Base-by-base conservation (phyloP, 1,139 yeast species). In the Hansenula sp. region DNA sequence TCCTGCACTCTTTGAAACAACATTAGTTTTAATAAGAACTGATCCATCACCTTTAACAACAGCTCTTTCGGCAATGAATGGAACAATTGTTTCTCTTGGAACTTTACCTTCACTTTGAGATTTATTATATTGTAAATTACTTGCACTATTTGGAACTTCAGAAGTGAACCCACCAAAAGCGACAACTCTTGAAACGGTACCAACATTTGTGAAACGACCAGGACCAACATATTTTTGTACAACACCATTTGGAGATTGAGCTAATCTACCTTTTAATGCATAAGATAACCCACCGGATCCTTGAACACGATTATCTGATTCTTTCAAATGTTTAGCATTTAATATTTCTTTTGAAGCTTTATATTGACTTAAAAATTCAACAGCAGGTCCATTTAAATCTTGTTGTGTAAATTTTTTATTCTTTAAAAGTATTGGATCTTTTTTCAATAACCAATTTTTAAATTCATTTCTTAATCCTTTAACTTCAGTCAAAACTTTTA, bases 271-370 rank as follows among this genome's bases (percentile, higher is more conserved):
- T 48, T 74, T 75, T 50, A 83, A 73, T 37, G 72, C 73, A 56
- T 87, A 88, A 2, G 87, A 75, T 44, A 84, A 69, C 13, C 94
- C 94, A 34, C 82, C 94, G 11, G 83, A 77, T 31, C 88, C 92
- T 44, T 81, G 75, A 35, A 77, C 60, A 40, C 59, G 61, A 38
- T 8, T 34, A 13, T 14, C 45, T 40, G 36, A 41, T 34, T 14
- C 44, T 36, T 41, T 49, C 44, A 30, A 40, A 40, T 7, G 47
- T 18, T 29, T 45, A 47, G 39, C 59, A 4, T 11, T 19, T 13
- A 11, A 29, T 19, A 19, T 8, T 24, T 5, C 13, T 7, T 32
- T 52, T 41, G 44, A 44, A 29, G 39, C 44, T 39, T 56, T 47
- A 16, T 45, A 39, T 20, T 49, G 45, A 29, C 56, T 54, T 33